Conservation (phyloP, 2,329 filamentous ascomycete genomes). For the Herpotrichia juniperi region DNA sequence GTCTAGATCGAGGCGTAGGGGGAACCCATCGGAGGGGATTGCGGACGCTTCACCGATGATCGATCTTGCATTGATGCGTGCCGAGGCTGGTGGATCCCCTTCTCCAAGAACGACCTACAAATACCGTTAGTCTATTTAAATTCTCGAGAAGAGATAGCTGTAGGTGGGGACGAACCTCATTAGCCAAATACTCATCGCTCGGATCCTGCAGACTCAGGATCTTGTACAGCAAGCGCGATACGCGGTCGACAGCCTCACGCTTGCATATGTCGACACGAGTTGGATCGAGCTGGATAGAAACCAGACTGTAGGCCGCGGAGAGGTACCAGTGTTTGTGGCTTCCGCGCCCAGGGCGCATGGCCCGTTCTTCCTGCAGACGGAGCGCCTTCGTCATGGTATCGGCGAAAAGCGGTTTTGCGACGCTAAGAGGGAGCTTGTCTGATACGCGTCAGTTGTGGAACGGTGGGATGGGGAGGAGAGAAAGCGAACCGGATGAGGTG, state of each 20-base stretch:
- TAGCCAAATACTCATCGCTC: conserved; percentile 13
- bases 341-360: conserved; percentile 40
- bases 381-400: conserved; percentile 28
- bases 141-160: not conserved
- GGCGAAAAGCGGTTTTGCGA: conserved; percentile 16
- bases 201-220: conserved; percentile 23
- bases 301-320: conserved; percentile 38
- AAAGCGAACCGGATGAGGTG: no score
- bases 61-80: not conserved
- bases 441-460: conserved; percentile 11
- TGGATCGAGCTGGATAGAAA: conserved; percentile 29
- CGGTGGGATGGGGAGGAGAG: no score
- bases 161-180: conserved; percentile 13
- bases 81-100: not conserved
- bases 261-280: conserved; percentile 22
- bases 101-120: conserved; percentile 4
- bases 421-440: conserved; percentile 16
- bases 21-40: conserved; percentile 1
- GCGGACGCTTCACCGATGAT: not conserved
- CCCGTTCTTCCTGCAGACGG: conserved; percentile 40
- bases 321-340: conserved; percentile 45
- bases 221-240: conserved; percentile 25
- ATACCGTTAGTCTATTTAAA: not conserved
- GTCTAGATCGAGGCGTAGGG: conserved; percentile 18
- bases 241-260: conserved; percentile 26